Evolutionary conservation across 75 land plant species (phyloP).

Genomic region (Pseudotsuga menziesii): DNA sequence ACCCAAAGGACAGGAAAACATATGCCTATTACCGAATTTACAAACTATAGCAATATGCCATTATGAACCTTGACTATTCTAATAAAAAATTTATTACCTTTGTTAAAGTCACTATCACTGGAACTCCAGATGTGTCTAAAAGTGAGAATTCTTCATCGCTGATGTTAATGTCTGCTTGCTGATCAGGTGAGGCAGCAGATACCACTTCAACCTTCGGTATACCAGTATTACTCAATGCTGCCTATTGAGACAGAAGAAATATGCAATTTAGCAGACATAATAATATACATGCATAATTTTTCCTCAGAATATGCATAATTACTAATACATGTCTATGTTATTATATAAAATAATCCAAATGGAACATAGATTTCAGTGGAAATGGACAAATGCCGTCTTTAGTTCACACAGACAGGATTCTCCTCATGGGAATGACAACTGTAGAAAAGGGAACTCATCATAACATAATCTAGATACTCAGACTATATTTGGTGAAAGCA

Average conservation of each 20-base stretch:
- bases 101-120: slow-evolving; percentile 83
- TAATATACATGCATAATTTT: not conserved
- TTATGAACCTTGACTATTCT: not conserved
- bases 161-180: slow-evolving; percentile 76
- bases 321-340: no score
- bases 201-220: slow-evolving; percentile 83
- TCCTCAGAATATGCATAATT: not conserved
- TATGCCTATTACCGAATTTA: not conserved
- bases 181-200: slow-evolving; percentile 40
- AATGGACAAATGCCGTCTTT: no score
- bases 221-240: slow-evolving; percentile 86
- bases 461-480: no score
- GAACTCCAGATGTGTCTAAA: slow-evolving; percentile 80
- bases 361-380: no score
- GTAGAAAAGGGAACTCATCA: no score
- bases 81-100: slow-evolving; percentile 40
- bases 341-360: no score
- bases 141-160: slow-evolving; percentile 85
- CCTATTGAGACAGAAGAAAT: slow-evolving; percentile 37
- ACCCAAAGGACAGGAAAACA: not conserved
- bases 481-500: no score
- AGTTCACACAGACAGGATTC: no score
- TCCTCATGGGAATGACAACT: no score
- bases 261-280: not conserved
- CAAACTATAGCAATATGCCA: not conserved